Evolutionary conservation across 2,329 filamentous ascomycete genomes (phyloP).

Genomic region (Emergomyces orientalis): DNA sequence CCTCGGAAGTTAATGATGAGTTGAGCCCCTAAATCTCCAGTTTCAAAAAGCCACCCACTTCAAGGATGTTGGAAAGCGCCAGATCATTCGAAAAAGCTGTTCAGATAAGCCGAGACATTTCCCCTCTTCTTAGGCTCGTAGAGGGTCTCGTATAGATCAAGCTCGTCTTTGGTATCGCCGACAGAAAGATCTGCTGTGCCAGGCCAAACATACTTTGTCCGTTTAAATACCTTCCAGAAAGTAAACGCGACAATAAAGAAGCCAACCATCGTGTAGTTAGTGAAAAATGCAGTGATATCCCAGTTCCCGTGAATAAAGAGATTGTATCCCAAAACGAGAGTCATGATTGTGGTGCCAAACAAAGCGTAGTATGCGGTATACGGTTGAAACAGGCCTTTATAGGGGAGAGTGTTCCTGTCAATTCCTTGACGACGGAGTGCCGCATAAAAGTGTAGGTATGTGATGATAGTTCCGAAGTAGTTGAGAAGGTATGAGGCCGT

Average conservation of each 20-base stretch:
- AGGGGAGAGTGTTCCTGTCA: conserved; percentile 57
- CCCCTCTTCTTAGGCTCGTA: conserved; percentile 16
- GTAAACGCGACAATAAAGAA: conserved; percentile 57
- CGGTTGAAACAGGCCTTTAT: conserved; percentile 58
- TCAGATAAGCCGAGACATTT: conserved; percentile 17
- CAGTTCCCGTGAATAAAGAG: conserved; percentile 59
- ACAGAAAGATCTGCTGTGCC: conserved; percentile 48
- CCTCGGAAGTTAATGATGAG: no score
- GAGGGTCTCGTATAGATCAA: conserved; percentile 22
- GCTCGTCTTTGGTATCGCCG: conserved; percentile 19
- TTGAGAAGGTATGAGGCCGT: conserved; percentile 25
- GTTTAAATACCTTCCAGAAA: conserved; percentile 58
- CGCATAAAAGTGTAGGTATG: conserved; percentile 61
- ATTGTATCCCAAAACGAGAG: conserved; percentile 60
- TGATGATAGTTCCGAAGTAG: conserved; percentile 51
- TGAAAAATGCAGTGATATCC: conserved; percentile 57
- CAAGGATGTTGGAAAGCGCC: neutral
- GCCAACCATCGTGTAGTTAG: conserved; percentile 57
- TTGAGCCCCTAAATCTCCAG: no score
- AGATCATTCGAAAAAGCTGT: conserved; percentile 17
- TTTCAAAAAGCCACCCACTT: neutral
- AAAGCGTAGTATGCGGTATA: conserved; percentile 60
- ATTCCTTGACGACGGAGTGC: conserved; percentile 59
- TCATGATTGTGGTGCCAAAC: conserved; percentile 55
- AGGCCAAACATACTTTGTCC: conserved; percentile 47